These are phyloP conservation scores for Allomyces macrogynus DNA, from an alignment of 192 early-diverging fungal species.

Conservation along the genomic window DNA sequence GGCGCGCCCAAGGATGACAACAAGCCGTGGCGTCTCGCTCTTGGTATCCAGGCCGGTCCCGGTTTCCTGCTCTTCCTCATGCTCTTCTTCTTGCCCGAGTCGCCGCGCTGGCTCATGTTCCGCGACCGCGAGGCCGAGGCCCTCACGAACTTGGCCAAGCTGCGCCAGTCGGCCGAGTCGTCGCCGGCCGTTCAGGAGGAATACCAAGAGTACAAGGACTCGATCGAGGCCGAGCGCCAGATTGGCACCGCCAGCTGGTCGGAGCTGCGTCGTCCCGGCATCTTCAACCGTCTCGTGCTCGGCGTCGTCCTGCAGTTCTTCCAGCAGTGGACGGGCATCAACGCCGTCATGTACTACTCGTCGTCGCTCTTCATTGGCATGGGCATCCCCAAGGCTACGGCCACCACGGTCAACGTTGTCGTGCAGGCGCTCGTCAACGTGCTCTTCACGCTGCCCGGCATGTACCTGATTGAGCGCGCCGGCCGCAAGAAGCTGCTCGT, in stretches of 20 bases:
- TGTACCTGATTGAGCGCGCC: constrained; percentile 57
- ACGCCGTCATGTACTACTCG: too few relatives aligned
- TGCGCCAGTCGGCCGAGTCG: constrained; percentile 14
- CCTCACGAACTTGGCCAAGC: constrained; percentile 35
- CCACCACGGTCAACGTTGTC: constrained; percentile 60
- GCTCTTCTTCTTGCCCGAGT: constrained; percentile 66
- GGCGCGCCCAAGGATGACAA: too few relatives aligned
- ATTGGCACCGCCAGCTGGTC: constrained; percentile 18
- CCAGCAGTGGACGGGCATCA: too few relatives aligned
- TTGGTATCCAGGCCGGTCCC: too few relatives aligned
- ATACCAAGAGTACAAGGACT: constrained; percentile 16
- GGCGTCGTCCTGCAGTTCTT: too few relatives aligned
- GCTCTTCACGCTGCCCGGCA: constrained; percentile 65
- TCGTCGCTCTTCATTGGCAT: too few relatives aligned
- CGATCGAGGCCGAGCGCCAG: constrained; percentile 13
- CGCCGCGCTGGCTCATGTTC: constrained; percentile 67
- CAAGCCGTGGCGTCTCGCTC: too few relatives aligned
- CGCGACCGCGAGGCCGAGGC: constrained; percentile 47
- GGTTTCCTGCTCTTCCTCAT: too few relatives aligned
- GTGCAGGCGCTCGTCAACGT: constrained; percentile 68
- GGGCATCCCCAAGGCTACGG: constrained; percentile 11
- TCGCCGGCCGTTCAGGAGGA: constrained; percentile 12
- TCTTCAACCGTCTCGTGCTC: constrained; percentile 17
- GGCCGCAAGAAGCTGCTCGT: too few relatives aligned
- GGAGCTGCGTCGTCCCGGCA: constrained; percentile 9